Percentiles rank a stretch among this genome's conserved stretches.
Conservation (phyloP, 73 alveolate species). For the Stentor roeselii region DNA sequence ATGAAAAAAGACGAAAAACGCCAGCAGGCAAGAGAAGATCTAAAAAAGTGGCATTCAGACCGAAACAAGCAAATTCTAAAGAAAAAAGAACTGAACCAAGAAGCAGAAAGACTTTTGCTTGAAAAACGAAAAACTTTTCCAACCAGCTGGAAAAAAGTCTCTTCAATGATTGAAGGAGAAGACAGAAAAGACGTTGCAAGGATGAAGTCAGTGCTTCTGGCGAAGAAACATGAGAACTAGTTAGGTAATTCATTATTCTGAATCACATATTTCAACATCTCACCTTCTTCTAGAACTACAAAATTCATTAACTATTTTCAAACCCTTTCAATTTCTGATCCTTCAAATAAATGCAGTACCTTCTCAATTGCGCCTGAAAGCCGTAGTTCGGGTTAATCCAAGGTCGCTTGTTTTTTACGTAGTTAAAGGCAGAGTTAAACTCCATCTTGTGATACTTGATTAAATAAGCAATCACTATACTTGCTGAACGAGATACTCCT, state of each 20-base stretch:
- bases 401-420: conserved; percentile 54
- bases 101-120: neutral
- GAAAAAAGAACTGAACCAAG: conserved; percentile 11
- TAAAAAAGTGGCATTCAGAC: neutral
- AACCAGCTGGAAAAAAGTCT: conserved; percentile 17
- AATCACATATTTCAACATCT: too few species aligned
- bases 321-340: neutral
- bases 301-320: too few species aligned
- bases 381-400: conserved; percentile 63
- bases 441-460: conserved; percentile 53
- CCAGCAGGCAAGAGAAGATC: conserved; percentile 9
- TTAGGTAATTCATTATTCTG: too few species aligned
- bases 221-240: conserved; percentile 2
- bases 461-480: conserved; percentile 58
- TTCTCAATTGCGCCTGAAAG: conserved; percentile 28
- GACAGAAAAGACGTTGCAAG: conserved; percentile 19
- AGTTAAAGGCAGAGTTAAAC: conserved; percentile 39
- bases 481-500: conserved; percentile 67
- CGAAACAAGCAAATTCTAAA: neutral
- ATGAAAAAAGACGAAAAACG: neutral
- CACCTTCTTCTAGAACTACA: too few species aligned
- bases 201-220: conserved; percentile 20
- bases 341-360: neutral
- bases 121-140: neutral
- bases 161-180: conserved; percentile 15